These are phyloP conservation scores for barrel medic (Medicago truncatula) DNA, from an alignment of 306 rosid genomes.

Conservation along the genomic window MtrunA17r5.0-ANR NC_053044.1:46999501-47000000, in stretches of 20 bases:
- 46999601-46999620: constrained; percentile 85
- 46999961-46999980: constrained; percentile 37
- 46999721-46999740: constrained; percentile 75
- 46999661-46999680: constrained; percentile 12
- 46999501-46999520: constrained; percentile 13
- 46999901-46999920: constrained; percentile 87
- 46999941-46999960: constrained; percentile 78
- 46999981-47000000: constrained; percentile 15
- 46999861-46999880: constrained; percentile 36
- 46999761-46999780: constrained; percentile 94
- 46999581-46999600: constrained; percentile 89
- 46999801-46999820: constrained; percentile 26
- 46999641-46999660: constrained; percentile 11
- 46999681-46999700: constrained; percentile 40
- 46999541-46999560: constrained; percentile 72
- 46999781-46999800: constrained; percentile 88
- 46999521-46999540: constrained; percentile 60
- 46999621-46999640: constrained; percentile 38
- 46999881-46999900: constrained; percentile 94
- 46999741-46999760: constrained; percentile 89
- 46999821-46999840: constrained; percentile 21
- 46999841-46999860: constrained; percentile 23
- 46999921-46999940: constrained; percentile 74
- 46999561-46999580: constrained; percentile 97
- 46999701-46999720: constrained; percentile 91